Conservation (phyloP, 2,329 filamentous ascomycete genomes). For the Lachnellula arida region DNA sequence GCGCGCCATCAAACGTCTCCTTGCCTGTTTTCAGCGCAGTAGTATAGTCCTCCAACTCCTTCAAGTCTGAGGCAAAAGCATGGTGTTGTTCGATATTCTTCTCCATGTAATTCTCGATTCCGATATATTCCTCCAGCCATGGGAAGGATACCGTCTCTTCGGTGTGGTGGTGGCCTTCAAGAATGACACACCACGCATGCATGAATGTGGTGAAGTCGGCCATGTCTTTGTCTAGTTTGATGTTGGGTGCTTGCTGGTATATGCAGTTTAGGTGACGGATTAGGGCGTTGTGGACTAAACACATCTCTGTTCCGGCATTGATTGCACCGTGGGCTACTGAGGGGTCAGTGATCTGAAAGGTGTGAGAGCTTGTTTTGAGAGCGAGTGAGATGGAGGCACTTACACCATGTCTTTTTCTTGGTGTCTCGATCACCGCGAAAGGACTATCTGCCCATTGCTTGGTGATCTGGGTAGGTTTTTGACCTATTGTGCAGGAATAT, state of each 20-base stretch:
- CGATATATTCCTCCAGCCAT: slow-evolving; percentile 33
- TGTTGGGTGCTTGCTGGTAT: slow-evolving; percentile 33
- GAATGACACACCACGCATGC: slow-evolving; percentile 28
- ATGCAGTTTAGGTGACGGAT: slow-evolving; percentile 36
- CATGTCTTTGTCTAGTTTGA: slow-evolving; percentile 36
- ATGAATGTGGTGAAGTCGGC: slow-evolving; percentile 31
- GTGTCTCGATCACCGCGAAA: slow-evolving; percentile 19
- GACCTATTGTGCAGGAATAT: slow-evolving; percentile 4
- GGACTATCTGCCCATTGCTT: slow-evolving; percentile 23
- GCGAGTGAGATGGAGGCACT: neutral
- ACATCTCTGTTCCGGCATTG: slow-evolving; percentile 32
- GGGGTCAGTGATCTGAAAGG: slow-evolving; percentile 6
- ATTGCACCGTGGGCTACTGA: slow-evolving; percentile 9
- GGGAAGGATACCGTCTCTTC: slow-evolving; percentile 40
- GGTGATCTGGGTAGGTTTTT: slow-evolving; percentile 9
- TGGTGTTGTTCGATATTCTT: slow-evolving; percentile 39
- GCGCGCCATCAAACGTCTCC: slow-evolving; percentile 32
- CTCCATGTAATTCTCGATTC: slow-evolving; percentile 37
- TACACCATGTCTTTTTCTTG: slow-evolving; percentile 14
- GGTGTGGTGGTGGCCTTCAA: slow-evolving; percentile 36
- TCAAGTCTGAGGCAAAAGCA: slow-evolving; percentile 36
- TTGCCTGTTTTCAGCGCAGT: slow-evolving; percentile 25
- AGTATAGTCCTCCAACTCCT: slow-evolving; percentile 32
- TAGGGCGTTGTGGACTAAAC: slow-evolving; percentile 34
- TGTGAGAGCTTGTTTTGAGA: neutral